Conservation (phyloP, 129 eudicot genomes). For the Centrapalus pauciflorus region DNA sequence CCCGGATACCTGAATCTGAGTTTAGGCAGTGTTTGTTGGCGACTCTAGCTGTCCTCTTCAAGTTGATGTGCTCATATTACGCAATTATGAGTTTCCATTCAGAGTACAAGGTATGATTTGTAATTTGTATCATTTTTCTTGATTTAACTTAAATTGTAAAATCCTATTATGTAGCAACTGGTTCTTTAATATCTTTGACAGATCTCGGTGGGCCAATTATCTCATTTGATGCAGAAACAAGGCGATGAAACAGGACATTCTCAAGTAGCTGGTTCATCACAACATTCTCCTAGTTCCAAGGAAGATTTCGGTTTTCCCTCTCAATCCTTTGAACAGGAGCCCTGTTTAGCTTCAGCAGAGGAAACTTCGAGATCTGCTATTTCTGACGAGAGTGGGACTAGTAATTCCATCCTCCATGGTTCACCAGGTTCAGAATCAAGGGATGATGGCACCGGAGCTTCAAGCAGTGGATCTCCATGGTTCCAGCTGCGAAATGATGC, state of each 20-base stretch:
- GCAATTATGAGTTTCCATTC: slow-evolving; percentile 80
- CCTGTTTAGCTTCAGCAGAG: no score
- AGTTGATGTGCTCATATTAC: slow-evolving; percentile 81
- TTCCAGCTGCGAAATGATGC: slow-evolving; percentile 82
- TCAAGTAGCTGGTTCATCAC: slow-evolving; percentile 34
- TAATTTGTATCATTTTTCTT: background rate
- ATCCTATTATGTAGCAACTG: background rate
- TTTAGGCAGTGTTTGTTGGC: slow-evolving; percentile 80
- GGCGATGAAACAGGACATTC: slow-evolving; percentile 20
- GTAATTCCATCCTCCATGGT: slow-evolving; percentile 20
- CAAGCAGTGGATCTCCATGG: slow-evolving; percentile 98
- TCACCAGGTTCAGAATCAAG: slow-evolving; percentile 39
- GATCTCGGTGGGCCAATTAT: slow-evolving; percentile 30
- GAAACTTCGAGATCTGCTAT: no score
- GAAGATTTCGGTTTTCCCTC: no score
- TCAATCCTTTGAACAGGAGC: no score
- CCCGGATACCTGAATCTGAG: slow-evolving; percentile 88
- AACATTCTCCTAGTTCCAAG: no score
- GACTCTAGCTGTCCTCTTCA: slow-evolving; percentile 71
- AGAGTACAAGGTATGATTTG: slow-evolving; percentile 48
- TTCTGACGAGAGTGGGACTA: slow-evolving; percentile 31
- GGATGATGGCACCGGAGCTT: slow-evolving; percentile 67
- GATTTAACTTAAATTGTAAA: background rate
- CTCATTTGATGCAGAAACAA: slow-evolving; percentile 35
- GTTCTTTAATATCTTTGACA: slow-evolving; percentile 24